Base-by-base conservation (phyloP, 2,329 filamentous ascomycete species). In the Grosmannia clavigera region DNA sequence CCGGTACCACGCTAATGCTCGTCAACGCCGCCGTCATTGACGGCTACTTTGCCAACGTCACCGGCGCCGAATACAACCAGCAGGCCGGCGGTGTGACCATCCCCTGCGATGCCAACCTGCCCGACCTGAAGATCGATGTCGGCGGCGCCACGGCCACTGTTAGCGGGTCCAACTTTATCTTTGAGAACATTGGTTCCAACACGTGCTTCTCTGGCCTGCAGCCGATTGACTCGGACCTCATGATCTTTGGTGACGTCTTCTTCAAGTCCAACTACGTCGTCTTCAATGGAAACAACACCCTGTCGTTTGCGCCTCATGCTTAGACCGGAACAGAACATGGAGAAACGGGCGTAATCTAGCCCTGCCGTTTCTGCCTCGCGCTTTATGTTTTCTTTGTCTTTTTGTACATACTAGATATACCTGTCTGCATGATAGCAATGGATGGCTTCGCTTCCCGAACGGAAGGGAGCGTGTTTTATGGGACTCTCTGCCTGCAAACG, bases 121-220 rank as follows among this genome's bases (percentile, higher is more conserved):
- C 79, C 6, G 77, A 81, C 64, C 70, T 81, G 57, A 69, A 74
- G 60, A 72, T 87, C 22, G 79, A 81, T 31, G 76, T 86, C 35
- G 84, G 83, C 38, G 77, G 76, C 53, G 71, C 67, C 70, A 81
- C 78, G 76, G 83, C 83, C 19, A 78, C 72, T 46, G 74, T 85
- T 43, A 77, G 76, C 60, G 82, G 81, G 6, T 67, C 68, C 29
- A 75, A 80, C 57, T 76, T 84, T 64, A 78, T 76, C 64, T 86
- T 83, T 64, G 75, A 78, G 2, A 66, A 72, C 33, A 72, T 82
- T 11, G 72, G 76, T 55, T 74, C 74, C 57, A 75, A 76, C 51
- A 81, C 75, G 60, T 89, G 86, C 75, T 88, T 86, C 65, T 86
- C 85, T 62, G 85, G 84, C 65, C 72, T 89, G 22, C 86, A 89